Evolutionary conservation across 176 grass and related monocot genomes (phyloP).

Genomic region (Urochloa ruziziensis): DNA sequence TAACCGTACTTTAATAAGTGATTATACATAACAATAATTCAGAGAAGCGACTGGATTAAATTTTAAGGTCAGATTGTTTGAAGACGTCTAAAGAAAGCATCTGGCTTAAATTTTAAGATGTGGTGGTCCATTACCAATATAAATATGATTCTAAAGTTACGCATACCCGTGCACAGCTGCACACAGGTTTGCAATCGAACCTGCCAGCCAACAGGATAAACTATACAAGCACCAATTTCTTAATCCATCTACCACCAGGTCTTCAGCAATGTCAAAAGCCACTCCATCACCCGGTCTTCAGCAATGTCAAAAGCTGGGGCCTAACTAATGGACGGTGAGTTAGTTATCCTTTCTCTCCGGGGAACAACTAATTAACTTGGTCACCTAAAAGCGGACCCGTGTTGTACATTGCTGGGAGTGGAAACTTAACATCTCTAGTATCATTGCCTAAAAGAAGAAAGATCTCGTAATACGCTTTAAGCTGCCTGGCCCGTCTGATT

Average conservation of each 20-base stretch:
- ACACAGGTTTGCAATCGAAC: neutral
- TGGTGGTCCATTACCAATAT: slow-evolving; percentile 1
- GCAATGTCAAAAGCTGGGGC: neutral
- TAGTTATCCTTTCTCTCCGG: neutral
- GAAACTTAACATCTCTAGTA: neutral
- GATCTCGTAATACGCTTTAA: neutral
- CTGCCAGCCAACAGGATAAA: neutral
- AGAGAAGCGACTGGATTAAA: neutral
- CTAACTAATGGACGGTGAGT: neutral
- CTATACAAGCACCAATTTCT: neutral
- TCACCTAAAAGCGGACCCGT: neutral
- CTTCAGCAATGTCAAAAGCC: neutral
- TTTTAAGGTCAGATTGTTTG: neutral
- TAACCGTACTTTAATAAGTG: neutral
- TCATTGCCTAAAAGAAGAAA: neutral
- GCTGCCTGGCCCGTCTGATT: neutral
- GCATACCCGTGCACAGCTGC: neutral
- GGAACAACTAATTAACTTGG: neutral
- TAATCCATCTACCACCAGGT: neutral
- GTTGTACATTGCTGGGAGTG: neutral
- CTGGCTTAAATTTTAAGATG: slow-evolving; percentile 3
- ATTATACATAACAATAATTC: neutral
- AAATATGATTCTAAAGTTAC: neutral
- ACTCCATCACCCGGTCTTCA: neutral
- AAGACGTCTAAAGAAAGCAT: neutral